Evolutionary conservation across 306 rosid genomes (phyloP).

Genomic region (apple (Malus domestica)): DNA sequence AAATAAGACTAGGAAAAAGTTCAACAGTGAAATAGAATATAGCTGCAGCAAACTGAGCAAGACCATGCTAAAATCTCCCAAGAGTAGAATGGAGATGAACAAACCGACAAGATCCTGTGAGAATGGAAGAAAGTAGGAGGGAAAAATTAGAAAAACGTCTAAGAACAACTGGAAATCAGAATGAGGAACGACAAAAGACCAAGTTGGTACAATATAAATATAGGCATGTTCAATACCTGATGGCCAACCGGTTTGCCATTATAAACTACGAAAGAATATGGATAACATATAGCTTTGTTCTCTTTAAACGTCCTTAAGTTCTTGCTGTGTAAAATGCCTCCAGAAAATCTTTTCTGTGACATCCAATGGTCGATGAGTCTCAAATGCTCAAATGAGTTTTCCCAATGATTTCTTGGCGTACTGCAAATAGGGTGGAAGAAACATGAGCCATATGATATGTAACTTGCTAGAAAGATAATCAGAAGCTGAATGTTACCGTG

Average conservation of each 20-base stretch:
- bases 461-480: conserved; percentile 14
- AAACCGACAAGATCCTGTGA: conserved; percentile 93
- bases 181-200: background rate
- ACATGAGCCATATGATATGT: conserved; percentile 7
- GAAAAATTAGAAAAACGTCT: conserved; percentile 7
- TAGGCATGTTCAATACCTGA: conserved; percentile 54
- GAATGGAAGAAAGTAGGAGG: background rate
- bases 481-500: conserved; percentile 40
- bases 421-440: conserved; percentile 33
- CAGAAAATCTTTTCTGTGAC: conserved; percentile 51
- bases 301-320: conserved; percentile 67
- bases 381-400: conserved; percentile 24
- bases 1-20: conserved; percentile 66
- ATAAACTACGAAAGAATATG: conserved; percentile 49
- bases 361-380: conserved; percentile 40
- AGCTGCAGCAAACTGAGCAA: conserved; percentile 78
- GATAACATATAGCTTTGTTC: conserved; percentile 49
- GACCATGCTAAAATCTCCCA: conserved; percentile 85
- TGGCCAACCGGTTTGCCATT: conserved; percentile 83
- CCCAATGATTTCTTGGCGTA: conserved; percentile 21
- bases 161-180: conserved; percentile 13
- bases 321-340: conserved; percentile 53
- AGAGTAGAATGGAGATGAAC: conserved; percentile 63
- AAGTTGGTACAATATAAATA: background rate
- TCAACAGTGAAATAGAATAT: conserved; percentile 62